Evolutionary conservation across 2,329 filamentous ascomycete species (phyloP).

Genomic region (Penicillium sp.): DNA sequence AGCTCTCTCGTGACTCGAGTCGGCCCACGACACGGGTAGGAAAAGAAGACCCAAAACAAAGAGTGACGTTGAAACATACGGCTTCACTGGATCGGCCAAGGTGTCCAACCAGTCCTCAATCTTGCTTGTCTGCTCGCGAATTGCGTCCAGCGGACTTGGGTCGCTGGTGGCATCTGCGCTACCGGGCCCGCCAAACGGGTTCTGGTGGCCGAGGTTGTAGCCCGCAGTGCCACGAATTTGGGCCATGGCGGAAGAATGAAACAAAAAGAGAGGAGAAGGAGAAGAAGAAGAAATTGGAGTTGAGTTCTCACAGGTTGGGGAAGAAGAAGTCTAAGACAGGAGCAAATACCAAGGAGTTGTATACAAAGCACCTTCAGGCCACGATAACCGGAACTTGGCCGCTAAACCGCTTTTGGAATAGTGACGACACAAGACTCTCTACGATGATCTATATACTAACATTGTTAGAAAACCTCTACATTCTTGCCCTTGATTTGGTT

Average conservation of each 20-base stretch:
- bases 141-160: constrained; percentile 77
- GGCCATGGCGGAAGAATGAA: constrained; percentile 39
- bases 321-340: constrained; percentile 7
- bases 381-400: constrained; percentile 40
- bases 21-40: neutral
- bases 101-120: constrained; percentile 92
- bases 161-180: constrained; percentile 62
- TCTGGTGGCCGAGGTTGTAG: constrained; percentile 77
- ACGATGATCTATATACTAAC: constrained; percentile 9
- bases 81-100: constrained; percentile 85
- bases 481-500: constrained; percentile 1
- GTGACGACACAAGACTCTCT: constrained; percentile 27
- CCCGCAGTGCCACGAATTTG: constrained; percentile 67
- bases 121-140: constrained; percentile 95
- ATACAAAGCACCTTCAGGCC: constrained; percentile 38
- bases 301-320: constrained; percentile 3
- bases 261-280: neutral
- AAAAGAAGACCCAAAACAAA: constrained; percentile 1
- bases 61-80: constrained; percentile 60
- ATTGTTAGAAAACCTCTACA: constrained; percentile 1
- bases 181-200: constrained; percentile 65
- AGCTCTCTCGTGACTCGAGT: neutral
- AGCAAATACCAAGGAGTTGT: constrained; percentile 22
- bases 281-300: neutral
- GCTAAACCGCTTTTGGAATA: constrained; percentile 29